Conservation (phyloP, 2,329 filamentous ascomycete genomes). For the Colletotrichum cuscutae region DNA sequence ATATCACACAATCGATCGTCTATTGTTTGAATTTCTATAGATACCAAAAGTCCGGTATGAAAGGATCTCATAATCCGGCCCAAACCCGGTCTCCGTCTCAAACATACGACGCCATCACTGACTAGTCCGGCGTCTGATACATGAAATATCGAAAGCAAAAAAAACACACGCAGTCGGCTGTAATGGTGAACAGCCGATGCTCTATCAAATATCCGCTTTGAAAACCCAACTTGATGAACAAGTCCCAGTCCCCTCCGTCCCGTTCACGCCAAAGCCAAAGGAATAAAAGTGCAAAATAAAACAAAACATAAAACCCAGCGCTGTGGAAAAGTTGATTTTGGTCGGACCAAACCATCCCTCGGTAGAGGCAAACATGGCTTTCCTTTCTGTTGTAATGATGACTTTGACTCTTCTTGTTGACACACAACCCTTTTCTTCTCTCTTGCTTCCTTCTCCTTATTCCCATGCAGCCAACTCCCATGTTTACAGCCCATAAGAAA, state of each 20-base stretch:
- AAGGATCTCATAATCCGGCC: neutral
- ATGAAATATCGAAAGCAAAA: neutral
- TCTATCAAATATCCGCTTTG: neutral
- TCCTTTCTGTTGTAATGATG: constrained; percentile 13
- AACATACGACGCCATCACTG: neutral
- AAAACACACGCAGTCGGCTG: neutral
- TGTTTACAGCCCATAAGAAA: neutral
- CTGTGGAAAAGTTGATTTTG: constrained; percentile 15
- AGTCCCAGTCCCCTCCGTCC: neutral
- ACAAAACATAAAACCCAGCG: neutral
- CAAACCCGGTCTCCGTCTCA: neutral
- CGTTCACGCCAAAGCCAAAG: neutral
- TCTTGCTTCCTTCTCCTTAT: neutral
- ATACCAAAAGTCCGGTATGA: no score
- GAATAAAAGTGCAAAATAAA: no score
- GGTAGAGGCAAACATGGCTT: neutral
- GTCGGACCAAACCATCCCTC: neutral
- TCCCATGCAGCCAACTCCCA: constrained; percentile 8
- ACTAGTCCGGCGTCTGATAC: neutral
- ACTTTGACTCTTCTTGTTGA: constrained; percentile 1
- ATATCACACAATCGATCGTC: no score
- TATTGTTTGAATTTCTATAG: no score
- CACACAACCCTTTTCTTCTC: neutral
- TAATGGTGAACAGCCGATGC: neutral
- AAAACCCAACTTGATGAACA: neutral